A percentile compares a stretch with the other conserved stretches of the same genome.
phyloP scores from a whole-genome alignment of 441 rosid genomes.

The Gossypium schwendimanii region DNA sequence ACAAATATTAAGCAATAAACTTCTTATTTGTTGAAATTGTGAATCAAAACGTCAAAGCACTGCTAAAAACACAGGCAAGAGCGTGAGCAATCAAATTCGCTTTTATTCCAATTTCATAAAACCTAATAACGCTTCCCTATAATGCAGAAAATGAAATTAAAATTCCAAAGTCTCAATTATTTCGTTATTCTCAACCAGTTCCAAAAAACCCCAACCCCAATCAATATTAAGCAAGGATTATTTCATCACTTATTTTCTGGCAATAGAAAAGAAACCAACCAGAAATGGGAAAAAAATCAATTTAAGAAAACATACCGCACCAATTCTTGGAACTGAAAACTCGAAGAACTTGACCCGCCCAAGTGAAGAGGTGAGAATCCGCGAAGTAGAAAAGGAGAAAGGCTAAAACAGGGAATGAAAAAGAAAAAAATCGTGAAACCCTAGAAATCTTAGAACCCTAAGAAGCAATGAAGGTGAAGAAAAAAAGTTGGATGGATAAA shows the following conservation, averaged over 20 bases:
- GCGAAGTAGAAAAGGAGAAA: not conserved
- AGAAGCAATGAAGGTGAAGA: constrained; percentile 9
- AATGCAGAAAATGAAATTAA: not conserved
- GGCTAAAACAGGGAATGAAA: constrained; percentile 10
- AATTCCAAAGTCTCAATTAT: not conserved
- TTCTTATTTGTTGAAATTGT: not conserved
- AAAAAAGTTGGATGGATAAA: not conserved
- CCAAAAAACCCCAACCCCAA: not conserved
- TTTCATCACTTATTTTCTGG: not conserved
- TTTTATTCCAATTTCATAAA: not conserved
- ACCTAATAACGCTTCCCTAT: not conserved
- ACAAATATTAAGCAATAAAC: not conserved
- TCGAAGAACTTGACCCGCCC: not conserved
- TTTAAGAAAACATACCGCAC: not conserved
- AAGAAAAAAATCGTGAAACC: constrained; percentile 5
- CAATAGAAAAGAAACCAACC: constrained; percentile 14
- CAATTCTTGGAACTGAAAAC: constrained; percentile 9
- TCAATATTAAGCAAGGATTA: not conserved
- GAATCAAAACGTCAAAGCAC: not conserved
- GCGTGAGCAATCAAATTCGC: not conserved
- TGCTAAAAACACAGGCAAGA: not conserved
- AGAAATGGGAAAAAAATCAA: not conserved
- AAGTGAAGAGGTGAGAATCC: constrained; percentile 1
- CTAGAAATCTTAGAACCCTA: not conserved
- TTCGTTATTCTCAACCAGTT: not conserved